Evolutionary conservation across 768 basidiomycete species (phyloP), one percentile per base, ranked within the genome.

Genomic region (Psilocybe tampanensis): DNA sequence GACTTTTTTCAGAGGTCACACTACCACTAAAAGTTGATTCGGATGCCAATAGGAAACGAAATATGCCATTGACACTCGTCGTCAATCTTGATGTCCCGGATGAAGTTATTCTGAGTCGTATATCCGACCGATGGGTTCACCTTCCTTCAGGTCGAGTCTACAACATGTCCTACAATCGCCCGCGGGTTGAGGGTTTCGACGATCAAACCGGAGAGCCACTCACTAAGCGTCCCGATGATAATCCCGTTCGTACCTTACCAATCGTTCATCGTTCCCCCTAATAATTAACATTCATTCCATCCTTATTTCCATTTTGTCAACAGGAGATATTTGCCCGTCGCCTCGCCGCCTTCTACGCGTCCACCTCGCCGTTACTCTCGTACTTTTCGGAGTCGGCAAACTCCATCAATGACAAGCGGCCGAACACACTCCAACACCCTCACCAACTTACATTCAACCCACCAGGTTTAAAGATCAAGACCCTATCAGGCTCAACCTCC

Each of bases 71-170:
- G 56, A 92, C 86, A 55, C 79, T 96, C 43, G 81, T 96, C 36
- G 86, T 94, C 53, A 92, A 94, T 69, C 77, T 97, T 24, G 88
- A 94, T 60, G 92, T 97, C n/a, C 82, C 92, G 1, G 94, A 96
- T 67, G 80, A 89, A 55, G 81, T 93, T 50, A 95, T 96, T 66
- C 77, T 95, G 18, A 78, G 83, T 56, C 89, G 94, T 48, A 95
- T 96, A 63, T 89, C 90, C 12, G 93, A 95, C 67, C 88, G 94
- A 39, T 95, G 89, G 90, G 81, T 95, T 21, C 94, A 96, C 68
- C 77, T 89, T 13, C 85, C 91, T 7, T 95, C 93, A 0, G 94
- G 94, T 15, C 83, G 94, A 12, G 87, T 95, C 12, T 97, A 97
- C 78, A 96, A 95, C 72, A 79, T 86, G 70, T 86, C 87, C 8